Evolutionary conservation across 2,329 filamentous ascomycete species (phyloP), one percentile per base, ranked within the genome.

Genomic region (Microsporum ferrugineum): DNA sequence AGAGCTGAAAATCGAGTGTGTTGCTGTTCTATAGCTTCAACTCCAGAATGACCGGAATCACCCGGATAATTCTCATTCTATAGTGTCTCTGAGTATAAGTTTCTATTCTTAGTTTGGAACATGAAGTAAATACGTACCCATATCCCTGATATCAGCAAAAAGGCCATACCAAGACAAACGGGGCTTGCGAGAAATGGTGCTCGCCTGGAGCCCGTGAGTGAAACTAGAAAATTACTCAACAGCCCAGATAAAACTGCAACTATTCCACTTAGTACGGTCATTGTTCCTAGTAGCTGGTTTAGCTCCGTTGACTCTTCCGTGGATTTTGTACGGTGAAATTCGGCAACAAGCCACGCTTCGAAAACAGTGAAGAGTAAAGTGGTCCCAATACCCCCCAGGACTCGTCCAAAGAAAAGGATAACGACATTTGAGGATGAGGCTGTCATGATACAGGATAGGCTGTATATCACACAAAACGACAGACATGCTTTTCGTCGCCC

Each of bases 311-410:
- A 73, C 12, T 70, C 70, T n/a, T 77, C 70, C 33, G 76, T 73
- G 5, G 82, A 64, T 10, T 74, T 74, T 47, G 77, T 71, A 47
- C 74, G 71, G 57, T 81, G 78, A 66, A 78, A 84, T 66, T 85
- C 82, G 55, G 80, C 77, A 33, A 85, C 78, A 75, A 85, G 81
- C 82, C 82, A 85, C 65, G 79, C 82, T 69, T 85, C 82, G 64
- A 84, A 84, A 3, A 78, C 80, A 49, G 77, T 82, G 72, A 82
- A 84, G 34, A 85, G 74, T 45, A 85, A 69, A 31, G 80, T 83
- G 38, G 81, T 81, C 33, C 77, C 79, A 53, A 84, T 63, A 0
- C 83, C 83, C 27, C 80, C 81, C 2, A 84, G 74, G 0, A 80
- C 69, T 57, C 83, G 75, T 10, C 83, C 83, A 0, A 76, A 60